Evolutionary conservation across 208 protist genomes (phyloP), one percentile per base, ranked within the genome.

Genomic region (Blechomonas ayalai): DNA sequence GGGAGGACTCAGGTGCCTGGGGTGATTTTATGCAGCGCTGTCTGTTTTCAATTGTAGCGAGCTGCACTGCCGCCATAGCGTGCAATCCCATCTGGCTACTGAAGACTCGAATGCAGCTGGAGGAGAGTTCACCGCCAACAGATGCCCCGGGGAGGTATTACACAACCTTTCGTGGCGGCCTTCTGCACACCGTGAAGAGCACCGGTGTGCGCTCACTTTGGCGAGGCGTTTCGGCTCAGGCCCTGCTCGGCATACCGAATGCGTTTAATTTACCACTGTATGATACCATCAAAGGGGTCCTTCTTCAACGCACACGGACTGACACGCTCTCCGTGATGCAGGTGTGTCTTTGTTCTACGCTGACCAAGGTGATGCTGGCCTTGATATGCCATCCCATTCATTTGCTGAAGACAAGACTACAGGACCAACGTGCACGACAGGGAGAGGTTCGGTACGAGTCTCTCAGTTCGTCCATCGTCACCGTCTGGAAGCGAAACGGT

Each of bases 101-200:
- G 12, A 95, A 95, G 62, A 90, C 82, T 2, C 79, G 87, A 12
- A 95, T 95, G 80, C 82, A 95, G 51, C 57, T 95, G 22, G 73
- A 83, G 40, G 75, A 90, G 28, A 19, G 34, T 3, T 35, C 51
- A 20, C 23, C 19, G 5, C 27, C 4, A 5, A 36, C 18, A 19
- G 40, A 39, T 22, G 52, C 43, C 10, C 44, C 44, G 2, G 54
- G 38, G 19, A 38, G 46, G 24, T 58, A 80, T 50, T 88, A 78
- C 45, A 39, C 25, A 7, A 79, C 71, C 2, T 90, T 92, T 42
- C 43, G 56, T 10, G 59, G 66, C 38, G 82, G 82, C 19, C 25
- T 89, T n/a, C 3, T 59, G 13, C 54, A 80, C 63, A 73, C 69
- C 1, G 43, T 90, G 12, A 66, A 61, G 6, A 70, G 41, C 1